These are phyloP conservation scores for Hydrangea macrophylla DNA, from an alignment of 148 eudicot species.

Conservation along the genomic window DNA sequence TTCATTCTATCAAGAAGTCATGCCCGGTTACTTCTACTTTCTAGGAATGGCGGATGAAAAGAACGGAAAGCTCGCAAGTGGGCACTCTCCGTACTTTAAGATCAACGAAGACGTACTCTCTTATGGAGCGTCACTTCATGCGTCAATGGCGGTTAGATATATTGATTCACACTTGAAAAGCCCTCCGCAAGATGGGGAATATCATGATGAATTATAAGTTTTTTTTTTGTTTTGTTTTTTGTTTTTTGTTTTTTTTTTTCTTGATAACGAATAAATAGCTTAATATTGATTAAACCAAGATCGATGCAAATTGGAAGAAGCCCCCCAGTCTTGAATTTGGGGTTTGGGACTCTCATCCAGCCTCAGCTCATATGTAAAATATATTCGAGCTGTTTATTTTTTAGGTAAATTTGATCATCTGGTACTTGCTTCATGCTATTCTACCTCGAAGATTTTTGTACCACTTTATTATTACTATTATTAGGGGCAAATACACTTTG, in stretches of 20 bases:
- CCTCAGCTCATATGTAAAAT: too few species aligned
- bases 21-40: constrained; percentile 79
- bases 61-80: constrained; percentile 20
- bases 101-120: constrained; percentile 57
- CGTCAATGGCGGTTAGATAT: constrained; percentile 61
- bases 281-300: too few species aligned
- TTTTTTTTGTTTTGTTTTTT: constrained; percentile 3
- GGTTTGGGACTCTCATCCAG: too few species aligned
- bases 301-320: too few species aligned
- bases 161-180: constrained; percentile 37
- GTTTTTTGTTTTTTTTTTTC: neutral
- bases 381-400: too few species aligned
- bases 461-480: too few species aligned
- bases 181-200: constrained; percentile 10
- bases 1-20: constrained; percentile 67
- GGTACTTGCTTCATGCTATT: too few species aligned
- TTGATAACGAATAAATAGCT: neutral
- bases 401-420: too few species aligned
- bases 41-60: constrained; percentile 66
- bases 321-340: too few species aligned
- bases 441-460: too few species aligned
- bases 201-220: constrained; percentile 66
- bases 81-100: constrained; percentile 44
- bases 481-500: too few species aligned
- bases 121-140: constrained; percentile 67